Percentiles rank a stretch among this genome's conserved stretches.
Evolutionary conservation across 768 basidiomycete species (phyloP).

Genomic region (Tephrocybe sp.): DNA sequence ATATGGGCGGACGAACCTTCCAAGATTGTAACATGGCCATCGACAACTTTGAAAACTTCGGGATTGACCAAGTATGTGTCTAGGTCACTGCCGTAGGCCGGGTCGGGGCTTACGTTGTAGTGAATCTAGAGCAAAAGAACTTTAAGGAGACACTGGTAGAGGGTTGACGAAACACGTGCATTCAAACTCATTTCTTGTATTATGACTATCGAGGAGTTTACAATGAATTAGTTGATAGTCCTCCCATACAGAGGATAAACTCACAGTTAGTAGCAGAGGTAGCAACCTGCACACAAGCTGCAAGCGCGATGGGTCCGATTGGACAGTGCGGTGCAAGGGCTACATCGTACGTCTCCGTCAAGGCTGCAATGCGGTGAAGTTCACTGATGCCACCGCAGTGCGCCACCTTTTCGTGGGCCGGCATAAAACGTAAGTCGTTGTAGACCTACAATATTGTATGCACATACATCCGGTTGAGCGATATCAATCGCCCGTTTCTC

Average conservation of each 20-base stretch:
- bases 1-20: conserved; percentile 25
- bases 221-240: background rate
- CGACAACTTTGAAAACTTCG: conserved; percentile 47
- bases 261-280: conserved; percentile 57
- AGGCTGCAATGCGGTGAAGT: conserved; percentile 51
- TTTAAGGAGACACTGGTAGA: background rate
- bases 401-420: conserved; percentile 35
- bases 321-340: conserved; percentile 74
- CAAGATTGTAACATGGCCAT: conserved; percentile 47
- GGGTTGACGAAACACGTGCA: conserved; percentile 24
- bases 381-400: conserved; percentile 64
- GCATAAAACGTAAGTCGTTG: background rate
- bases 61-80: conserved; percentile 56
- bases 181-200: conserved; percentile 70
- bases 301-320: conserved; percentile 67
- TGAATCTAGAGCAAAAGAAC: conserved; percentile 46
- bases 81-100: conserved; percentile 42
- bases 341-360: conserved; percentile 70
- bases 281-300: conserved; percentile 66
- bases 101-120: conserved; percentile 48
- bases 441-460: background rate
- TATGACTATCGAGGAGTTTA: conserved; percentile 35
- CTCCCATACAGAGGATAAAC: conserved; percentile 10
- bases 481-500: conserved; percentile 65
- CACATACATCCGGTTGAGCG: conserved; percentile 61